Evolutionary conservation across 2,329 filamentous ascomycete species (phyloP).

Genomic region (Rhynchosporium graminicola): DNA sequence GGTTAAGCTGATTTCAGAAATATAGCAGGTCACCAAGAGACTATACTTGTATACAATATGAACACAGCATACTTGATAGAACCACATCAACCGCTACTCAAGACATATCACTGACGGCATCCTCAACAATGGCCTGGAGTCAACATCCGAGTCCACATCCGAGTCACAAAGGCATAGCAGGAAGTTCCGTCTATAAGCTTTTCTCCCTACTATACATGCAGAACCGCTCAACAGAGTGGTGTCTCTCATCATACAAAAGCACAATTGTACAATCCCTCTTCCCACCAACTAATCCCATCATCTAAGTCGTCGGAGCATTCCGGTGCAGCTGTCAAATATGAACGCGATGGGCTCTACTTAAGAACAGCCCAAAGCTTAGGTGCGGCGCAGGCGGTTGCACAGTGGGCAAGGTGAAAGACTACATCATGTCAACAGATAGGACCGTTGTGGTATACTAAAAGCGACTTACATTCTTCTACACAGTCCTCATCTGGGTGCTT

Average conservation of each 20-base stretch:
- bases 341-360: slow-evolving; percentile 63
- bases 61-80: background rate
- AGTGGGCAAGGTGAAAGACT: slow-evolving; percentile 99
- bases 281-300: slow-evolving; percentile 20
- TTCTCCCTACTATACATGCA: slow-evolving; percentile 40
- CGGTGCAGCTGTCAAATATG: slow-evolving; percentile 21
- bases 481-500: slow-evolving; percentile 87
- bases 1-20: background rate
- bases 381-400: slow-evolving; percentile 87
- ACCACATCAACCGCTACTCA: background rate
- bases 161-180: background rate
- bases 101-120: background rate
- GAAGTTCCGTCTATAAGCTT: slow-evolving; percentile 28
- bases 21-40: background rate
- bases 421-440: slow-evolving; percentile 25
- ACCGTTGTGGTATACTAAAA: background rate
- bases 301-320: slow-evolving; percentile 27
- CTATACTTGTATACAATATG: background rate
- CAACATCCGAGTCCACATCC: background rate
- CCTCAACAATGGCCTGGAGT: background rate
- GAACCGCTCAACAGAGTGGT: slow-evolving; percentile 31
- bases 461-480: slow-evolving; percentile 97
- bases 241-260: slow-evolving; percentile 37
- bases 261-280: slow-evolving; percentile 35
- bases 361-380: slow-evolving; percentile 93